phyloP scores from a whole-genome alignment of 129 eudicot genomes.

The Artemisia annua region DNA sequence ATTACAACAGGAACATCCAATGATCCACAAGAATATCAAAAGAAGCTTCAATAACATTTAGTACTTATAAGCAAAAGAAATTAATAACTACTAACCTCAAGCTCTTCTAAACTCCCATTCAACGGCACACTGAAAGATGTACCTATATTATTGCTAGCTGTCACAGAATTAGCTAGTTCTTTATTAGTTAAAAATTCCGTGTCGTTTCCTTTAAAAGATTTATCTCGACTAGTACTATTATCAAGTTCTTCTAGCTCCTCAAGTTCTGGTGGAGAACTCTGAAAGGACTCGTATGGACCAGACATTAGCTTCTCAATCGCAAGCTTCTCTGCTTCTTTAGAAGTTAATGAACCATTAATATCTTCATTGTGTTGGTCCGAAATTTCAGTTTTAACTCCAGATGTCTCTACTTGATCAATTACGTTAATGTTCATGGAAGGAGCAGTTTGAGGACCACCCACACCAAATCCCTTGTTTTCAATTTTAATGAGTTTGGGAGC shows the following conservation, averaged over 20 bases:
- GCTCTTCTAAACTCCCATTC: slow-evolving; percentile 73
- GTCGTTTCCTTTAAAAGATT: slow-evolving; percentile 19
- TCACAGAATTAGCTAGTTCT: slow-evolving; percentile 32
- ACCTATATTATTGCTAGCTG: slow-evolving; percentile 23
- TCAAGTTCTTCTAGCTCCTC: slow-evolving; percentile 54
- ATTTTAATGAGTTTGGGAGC: slow-evolving; percentile 9
- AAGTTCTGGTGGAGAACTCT: slow-evolving; percentile 34
- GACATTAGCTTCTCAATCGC: slow-evolving; percentile 46
- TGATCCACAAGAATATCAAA: not conserved
- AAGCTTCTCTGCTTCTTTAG: slow-evolving; percentile 46
- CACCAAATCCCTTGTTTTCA: slow-evolving; percentile 26
- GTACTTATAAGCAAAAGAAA: not conserved
- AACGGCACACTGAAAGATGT: slow-evolving; percentile 31
- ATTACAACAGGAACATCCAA: no score
- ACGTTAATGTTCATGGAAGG: slow-evolving; percentile 2
- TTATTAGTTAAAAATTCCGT: slow-evolving; percentile 31
- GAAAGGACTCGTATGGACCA: slow-evolving; percentile 44
- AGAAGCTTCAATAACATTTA: not conserved
- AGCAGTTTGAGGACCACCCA: slow-evolving; percentile 25
- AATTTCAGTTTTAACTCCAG: slow-evolving; percentile 7
- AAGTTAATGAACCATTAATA: slow-evolving; percentile 27
- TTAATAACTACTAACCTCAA: slow-evolving; percentile 59
- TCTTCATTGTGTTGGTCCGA: slow-evolving; percentile 24
- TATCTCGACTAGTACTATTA: slow-evolving; percentile 30
- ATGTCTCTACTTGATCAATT: slow-evolving; percentile 28